A percentile compares a stretch with the other conserved stretches of the same genome.
phyloP scores from a whole-genome alignment of 2,329 filamentous ascomycete genomes.

The Botrytis cinerea region DNA sequence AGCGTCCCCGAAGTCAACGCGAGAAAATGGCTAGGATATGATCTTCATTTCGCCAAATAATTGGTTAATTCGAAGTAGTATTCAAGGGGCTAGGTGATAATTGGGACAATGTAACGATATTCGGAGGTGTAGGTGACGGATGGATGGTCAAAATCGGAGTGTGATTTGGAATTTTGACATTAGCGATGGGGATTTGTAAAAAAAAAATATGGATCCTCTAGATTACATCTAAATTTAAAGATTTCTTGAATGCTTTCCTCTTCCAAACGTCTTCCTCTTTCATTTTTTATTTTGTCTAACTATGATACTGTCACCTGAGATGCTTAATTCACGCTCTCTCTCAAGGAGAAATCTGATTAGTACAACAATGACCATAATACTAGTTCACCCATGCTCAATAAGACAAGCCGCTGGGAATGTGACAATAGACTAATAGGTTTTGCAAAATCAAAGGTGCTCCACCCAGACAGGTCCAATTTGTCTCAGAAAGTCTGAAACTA shows the following conservation, averaged over 20 bases:
- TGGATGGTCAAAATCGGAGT: neutral
- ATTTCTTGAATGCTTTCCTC: neutral
- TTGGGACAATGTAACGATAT: constrained; percentile 8
- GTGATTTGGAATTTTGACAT: constrained; percentile 7
- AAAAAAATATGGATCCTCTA: constrained; percentile 5
- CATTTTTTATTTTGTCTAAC: neutral
- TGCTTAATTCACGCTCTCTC: neutral
- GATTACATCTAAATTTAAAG: neutral
- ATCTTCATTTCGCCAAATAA: constrained; percentile 97
- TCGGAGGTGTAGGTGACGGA: neutral
- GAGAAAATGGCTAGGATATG: constrained; percentile 95
- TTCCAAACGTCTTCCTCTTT: neutral
- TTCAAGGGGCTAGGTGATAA: neutral
- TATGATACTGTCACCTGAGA: neutral
- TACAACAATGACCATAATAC: neutral
- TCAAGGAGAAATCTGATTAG: neutral
- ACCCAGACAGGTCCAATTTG: too few species aligned
- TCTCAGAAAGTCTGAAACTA: too few species aligned
- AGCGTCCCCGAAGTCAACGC: constrained; percentile 74
- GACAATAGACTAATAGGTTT: too few species aligned
- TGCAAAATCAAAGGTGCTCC: too few species aligned
- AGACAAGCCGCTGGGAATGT: too few species aligned
- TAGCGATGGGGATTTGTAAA: neutral
- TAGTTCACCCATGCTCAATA: neutral
- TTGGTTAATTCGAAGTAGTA: neutral